phyloP scores from a whole-genome alignment of 768 basidiomycete species.

The Leccinum incarnatum region DNA sequence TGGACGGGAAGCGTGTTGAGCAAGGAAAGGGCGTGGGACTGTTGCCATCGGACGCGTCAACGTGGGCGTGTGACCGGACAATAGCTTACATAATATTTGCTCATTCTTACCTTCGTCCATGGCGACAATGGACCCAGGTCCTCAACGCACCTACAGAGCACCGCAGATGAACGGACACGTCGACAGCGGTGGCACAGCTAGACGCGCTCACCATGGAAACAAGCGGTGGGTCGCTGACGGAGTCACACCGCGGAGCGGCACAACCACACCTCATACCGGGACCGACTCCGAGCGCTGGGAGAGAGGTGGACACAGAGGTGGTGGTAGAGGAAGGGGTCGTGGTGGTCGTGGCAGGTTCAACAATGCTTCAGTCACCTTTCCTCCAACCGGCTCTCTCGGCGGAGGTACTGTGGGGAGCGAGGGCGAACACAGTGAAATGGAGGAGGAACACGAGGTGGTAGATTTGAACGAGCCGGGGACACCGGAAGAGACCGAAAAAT shows the following conservation, averaged over 20 bases:
- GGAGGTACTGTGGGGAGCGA: conserved; percentile 34
- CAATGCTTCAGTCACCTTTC: conserved; percentile 40
- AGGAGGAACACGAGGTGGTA: conserved; percentile 28
- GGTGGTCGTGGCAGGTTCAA: conserved; percentile 38
- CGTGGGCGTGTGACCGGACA: not conserved
- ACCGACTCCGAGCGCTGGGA: conserved; percentile 60
- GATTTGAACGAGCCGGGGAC: conserved; percentile 56
- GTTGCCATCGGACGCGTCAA: too few species aligned
- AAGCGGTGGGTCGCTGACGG: conserved; percentile 58
- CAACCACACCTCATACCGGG: conserved; percentile 35
- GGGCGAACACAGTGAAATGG: conserved; percentile 35
- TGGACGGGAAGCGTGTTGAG: too few species aligned
- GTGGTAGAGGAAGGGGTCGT: conserved; percentile 45
- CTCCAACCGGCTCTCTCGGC: conserved; percentile 24
- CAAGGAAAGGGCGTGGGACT: too few species aligned
- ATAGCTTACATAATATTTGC: not conserved
- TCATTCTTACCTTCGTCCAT: conserved; percentile 3
- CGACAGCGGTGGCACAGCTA: conserved; percentile 19
- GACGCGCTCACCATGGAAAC: conserved; percentile 45
- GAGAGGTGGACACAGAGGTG: conserved; percentile 55
- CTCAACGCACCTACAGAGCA: conserved; percentile 21
- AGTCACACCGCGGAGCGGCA: conserved; percentile 32
- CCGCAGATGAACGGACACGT: conserved; percentile 20
- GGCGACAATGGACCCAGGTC: conserved; percentile 27
- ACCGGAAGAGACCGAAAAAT: conserved; percentile 61